Base-by-base conservation (phyloP, 202 grass and related monocot species). In the Cymbopogon flexuosus region DNA sequence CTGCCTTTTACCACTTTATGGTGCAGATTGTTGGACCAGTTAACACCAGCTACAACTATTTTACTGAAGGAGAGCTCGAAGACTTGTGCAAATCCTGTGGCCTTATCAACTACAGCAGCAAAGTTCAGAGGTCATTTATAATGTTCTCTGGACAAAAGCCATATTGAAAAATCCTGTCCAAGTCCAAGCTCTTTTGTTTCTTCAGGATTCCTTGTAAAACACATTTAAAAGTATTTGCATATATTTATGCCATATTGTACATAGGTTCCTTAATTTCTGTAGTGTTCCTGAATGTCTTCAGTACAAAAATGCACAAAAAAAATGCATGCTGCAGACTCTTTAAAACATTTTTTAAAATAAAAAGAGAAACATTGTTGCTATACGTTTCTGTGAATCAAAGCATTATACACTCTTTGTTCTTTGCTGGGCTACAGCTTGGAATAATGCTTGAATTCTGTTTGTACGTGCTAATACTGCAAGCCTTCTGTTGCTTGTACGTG, bases 61-160 rank as follows among this genome's bases (percentile, higher is more conserved):
- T 94, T 54, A 94, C 84, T 2, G 92, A 97, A 72, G 86, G 89
- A 54, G 95, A 94, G 88, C 88, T 98, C 12, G 80, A 94, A 62
- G 95, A 98, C 64, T 87, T 98, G 37, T 94, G 95, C 84, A 93
- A 47, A 80, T 93, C 92, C 1, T 97, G 95, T 21, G 95, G 95
- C 54, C 87, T 97, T 34, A 75, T 94, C 37, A 97, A 97, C 70
- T 97, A 94, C 36, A 87, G 76, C 64, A 91, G 86, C 54, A 94
- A 92, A 57, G 90, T 97, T 37, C 84, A 87, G 78, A 84, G 83
- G 73, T 70, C 95, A 12, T 97, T 97, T 69, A 97, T 97, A 79
- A 97, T 97, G 92, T 97, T 97, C 73, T 97, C 95, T 14, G 90
- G 92, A 45, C 90, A 94, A 65, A 98, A 98, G 72, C 88, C 95